A percentile compares a stretch with the other conserved stretches of the same genome.
Conservation (phyloP, 2,329 filamentous ascomycete genomes). For the Bipolaris sorokiniana region DNA sequence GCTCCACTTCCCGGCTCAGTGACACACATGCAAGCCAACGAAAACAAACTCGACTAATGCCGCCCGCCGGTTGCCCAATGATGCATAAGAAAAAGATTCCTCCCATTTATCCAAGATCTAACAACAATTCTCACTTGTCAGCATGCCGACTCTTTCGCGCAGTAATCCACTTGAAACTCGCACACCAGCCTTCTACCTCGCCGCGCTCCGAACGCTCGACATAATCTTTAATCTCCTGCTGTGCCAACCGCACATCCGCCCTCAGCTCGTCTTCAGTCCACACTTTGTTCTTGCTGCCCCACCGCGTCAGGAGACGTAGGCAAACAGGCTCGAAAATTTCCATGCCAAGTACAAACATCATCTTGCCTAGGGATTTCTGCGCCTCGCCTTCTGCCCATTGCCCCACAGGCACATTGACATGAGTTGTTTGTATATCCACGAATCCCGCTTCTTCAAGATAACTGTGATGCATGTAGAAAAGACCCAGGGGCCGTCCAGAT, state of each 20-base stretch:
- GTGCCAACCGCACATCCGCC: slow-evolving; percentile 28
- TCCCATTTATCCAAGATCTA: not conserved
- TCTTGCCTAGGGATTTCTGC: slow-evolving; percentile 43
- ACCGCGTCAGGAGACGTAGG: slow-evolving; percentile 38
- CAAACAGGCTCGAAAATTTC: slow-evolving; percentile 41
- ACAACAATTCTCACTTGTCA: not conserved
- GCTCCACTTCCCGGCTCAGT: slow-evolving; percentile 12
- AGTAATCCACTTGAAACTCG: slow-evolving; percentile 46
- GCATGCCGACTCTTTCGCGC: slow-evolving; percentile 40
- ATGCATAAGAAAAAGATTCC: not conserved
- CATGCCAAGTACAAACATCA: slow-evolving; percentile 43
- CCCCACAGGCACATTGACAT: slow-evolving; percentile 47
- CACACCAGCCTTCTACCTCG: slow-evolving; percentile 43
- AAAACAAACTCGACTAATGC: not conserved
- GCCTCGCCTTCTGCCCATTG: slow-evolving; percentile 41
- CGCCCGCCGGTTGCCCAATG: not conserved
- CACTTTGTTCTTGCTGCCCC: slow-evolving; percentile 33
- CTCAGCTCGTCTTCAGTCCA: slow-evolving; percentile 41
- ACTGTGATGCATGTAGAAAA: slow-evolving; percentile 51
- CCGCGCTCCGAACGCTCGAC: slow-evolving; percentile 29
- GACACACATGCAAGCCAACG: not conserved
- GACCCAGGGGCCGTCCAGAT: slow-evolving; percentile 50
- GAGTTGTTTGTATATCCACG: slow-evolving; percentile 49
- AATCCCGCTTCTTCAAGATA: slow-evolving; percentile 54
- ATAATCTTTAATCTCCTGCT: slow-evolving; percentile 39